These are phyloP conservation scores for Penstemon barbatus DNA, from an alignment of 257 asterid species.

Conservation along the genomic window DNA sequence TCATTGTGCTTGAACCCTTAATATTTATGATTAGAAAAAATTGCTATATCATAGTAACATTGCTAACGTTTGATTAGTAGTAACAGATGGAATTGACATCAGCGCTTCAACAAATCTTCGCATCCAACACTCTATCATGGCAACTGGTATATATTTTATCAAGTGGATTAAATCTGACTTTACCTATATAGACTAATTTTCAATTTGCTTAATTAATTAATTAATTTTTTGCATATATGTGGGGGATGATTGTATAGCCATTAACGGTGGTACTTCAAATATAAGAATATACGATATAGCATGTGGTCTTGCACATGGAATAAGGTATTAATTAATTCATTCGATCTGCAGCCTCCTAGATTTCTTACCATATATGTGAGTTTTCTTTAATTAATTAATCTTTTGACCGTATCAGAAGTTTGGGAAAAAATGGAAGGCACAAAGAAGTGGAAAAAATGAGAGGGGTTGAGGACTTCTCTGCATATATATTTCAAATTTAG, in stretches of 20 bases:
- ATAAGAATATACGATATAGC: constrained; percentile 38
- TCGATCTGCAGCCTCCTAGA: too few species aligned
- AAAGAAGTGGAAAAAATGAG: constrained; percentile 43
- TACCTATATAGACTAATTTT: too few species aligned
- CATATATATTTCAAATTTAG: too few species aligned
- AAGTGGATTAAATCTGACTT: too few species aligned
- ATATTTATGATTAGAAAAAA: too few species aligned
- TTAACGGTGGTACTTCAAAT: constrained; percentile 46
- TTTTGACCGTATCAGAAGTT: constrained; percentile 49
- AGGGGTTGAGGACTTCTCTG: too few species aligned
- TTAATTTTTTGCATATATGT: not conserved
- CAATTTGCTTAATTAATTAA: not conserved
- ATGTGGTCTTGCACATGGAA: constrained; percentile 67
- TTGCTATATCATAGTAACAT: too few species aligned
- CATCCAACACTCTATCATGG: constrained; percentile 34
- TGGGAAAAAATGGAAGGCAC: constrained; percentile 37
- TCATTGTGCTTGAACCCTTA: too few species aligned
- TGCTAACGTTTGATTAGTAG: too few species aligned
- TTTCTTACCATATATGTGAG: too few species aligned
- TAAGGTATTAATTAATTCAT: constrained; percentile 36
- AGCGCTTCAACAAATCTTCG: constrained; percentile 34
- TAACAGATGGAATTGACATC: constrained; percentile 56
- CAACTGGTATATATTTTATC: constrained; percentile 32
- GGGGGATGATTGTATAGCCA: constrained; percentile 63
- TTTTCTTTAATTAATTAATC: not conserved